Evolutionary conservation across 768 basidiomycete species (phyloP), one percentile per base, ranked within the genome.

Genomic region (Pluteus cervinus): DNA sequence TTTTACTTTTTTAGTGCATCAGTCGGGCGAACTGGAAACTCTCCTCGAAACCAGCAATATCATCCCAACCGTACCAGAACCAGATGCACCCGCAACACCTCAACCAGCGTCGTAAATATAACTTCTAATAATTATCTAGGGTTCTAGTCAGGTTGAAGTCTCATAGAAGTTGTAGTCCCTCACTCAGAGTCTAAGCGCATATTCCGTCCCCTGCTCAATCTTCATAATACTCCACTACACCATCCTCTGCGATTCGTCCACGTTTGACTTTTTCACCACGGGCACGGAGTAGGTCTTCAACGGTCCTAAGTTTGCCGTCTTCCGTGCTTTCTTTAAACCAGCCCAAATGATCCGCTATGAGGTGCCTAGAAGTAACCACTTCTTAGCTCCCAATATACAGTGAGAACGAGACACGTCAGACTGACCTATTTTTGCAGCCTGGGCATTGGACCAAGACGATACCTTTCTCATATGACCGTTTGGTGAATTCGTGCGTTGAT

Each of bases 371-470:
- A 38, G 14, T 20, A 16, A 29, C n/a, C 4, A 26, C 18, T 14
- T 12, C 34, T 38, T 16, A 41, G 18, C 6, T 20, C n/a, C 11
- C 18, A 29, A 24, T n/a, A n/a, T 31, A 24, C 29, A 30, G 12
- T 26, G 28, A 29, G 5, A 47, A 26, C 20, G 10, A 43, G 40
- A 24, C n/a, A 37, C 39, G 37, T 29, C 18, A 16, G 42, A 60
- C 79, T 37, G 53, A 90, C 86, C 93, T 66, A 50, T 86, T 89
- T 50, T 85, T 79, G 56, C 94, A 99, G 10, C 74, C 75, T 2
- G 93, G 92, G 62, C 94, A 99, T 54, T 92, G 76, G 1, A 96
- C 76, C 18, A 99, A 66, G 3, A 98, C 93, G 36, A 97, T 80
- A 0, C 94, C 94, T 30, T 71, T 75, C 54, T 85, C 75, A 59